Evolutionary conservation across 768 basidiomycete genomes (phyloP).

Genomic region (Hericium rajendrae): DNA sequence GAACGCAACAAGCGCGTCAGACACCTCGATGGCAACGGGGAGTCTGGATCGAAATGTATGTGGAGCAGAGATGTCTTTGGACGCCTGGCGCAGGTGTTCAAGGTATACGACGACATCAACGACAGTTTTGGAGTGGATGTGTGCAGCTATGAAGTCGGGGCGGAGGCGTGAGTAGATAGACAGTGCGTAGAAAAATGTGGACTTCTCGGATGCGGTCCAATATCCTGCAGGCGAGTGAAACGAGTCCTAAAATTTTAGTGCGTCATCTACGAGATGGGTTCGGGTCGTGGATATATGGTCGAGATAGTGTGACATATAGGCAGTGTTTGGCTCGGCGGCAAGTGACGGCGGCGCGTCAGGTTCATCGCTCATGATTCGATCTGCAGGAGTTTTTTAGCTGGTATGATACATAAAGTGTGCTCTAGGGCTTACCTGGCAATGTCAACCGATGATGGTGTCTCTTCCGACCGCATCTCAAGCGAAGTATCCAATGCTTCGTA

Average conservation of each 20-base stretch:
- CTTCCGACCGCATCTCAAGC: too few relatives aligned
- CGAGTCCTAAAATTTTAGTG: constrained; percentile 15
- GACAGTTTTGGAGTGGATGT: constrained; percentile 54
- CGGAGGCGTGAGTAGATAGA: constrained; percentile 60
- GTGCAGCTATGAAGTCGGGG: constrained; percentile 67
- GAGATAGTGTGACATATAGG: constrained; percentile 2
- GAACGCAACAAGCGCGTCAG: background rate
- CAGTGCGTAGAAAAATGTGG: constrained; percentile 62
- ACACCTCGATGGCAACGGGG: constrained; percentile 8
- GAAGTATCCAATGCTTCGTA: too few relatives aligned
- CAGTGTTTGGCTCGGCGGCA: background rate
- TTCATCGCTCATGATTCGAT: too few relatives aligned
- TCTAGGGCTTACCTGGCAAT: too few relatives aligned
- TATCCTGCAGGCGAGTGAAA: constrained; percentile 22
- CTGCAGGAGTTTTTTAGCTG: too few relatives aligned
- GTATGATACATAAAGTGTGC: too few relatives aligned
- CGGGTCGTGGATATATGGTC: constrained; percentile 6
- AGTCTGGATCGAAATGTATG: constrained; percentile 4
- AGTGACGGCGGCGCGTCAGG: background rate
- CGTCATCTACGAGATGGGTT: constrained; percentile 3
- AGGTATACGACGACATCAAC: constrained; percentile 65
- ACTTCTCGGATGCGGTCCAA: constrained; percentile 67
- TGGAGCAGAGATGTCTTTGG: background rate
- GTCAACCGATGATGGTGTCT: too few relatives aligned
- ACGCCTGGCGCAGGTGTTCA: constrained; percentile 29